Base-by-base conservation (phyloP, 192 early-diverging fungal species). In the Coemansia erecta region DNA sequence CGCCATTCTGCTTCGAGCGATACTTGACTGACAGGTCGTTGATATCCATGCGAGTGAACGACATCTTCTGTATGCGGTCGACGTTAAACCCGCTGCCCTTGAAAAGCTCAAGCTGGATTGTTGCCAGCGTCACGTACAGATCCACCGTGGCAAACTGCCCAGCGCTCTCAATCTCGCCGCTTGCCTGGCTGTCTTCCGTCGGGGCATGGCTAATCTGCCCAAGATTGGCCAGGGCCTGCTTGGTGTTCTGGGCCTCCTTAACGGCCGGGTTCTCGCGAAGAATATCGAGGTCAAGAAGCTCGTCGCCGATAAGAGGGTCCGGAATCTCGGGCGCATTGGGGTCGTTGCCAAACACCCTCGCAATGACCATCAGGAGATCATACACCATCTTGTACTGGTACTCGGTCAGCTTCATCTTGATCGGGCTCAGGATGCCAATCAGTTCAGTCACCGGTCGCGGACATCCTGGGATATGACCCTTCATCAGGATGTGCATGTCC, bases 381-480 rank as follows among this genome's bases (percentile, higher is more conserved):
- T 93, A 83, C 7, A 92, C 77, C 51, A 90, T 91, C 45, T 76
- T 83, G 73, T 95, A 97, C 77, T 97, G 94, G 28, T 86, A 82
- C 60, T 86, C 85, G 3, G 89, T 92, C 31, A 95, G 56, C 59
- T 78, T 84, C 84, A 95, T 85, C 53, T 80, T 84, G 33, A 95
- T 83, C 44, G 90, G 89, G 4, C 88, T 87, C 40, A 94, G 77
- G 19, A 65, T 73, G 17, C 89, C 87, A 33, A 81, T 53, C 44
- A 94, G 71, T 65, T 85, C 82, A 39, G 83, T 85, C 14, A 84
- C 85, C 0, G 87, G 85, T 12, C 85, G 76, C 3, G 61, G 33
- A 24, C 82, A 73, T 17, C 82, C 85, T 17, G 69, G 60, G 37
- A 83, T 76, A 45, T 84, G 83, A 8, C 79, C 77, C 5, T 78